Evolutionary conservation across 176 grass and related monocot species (phyloP).

Genomic region (Ampelocalamus luodianensis): DNA sequence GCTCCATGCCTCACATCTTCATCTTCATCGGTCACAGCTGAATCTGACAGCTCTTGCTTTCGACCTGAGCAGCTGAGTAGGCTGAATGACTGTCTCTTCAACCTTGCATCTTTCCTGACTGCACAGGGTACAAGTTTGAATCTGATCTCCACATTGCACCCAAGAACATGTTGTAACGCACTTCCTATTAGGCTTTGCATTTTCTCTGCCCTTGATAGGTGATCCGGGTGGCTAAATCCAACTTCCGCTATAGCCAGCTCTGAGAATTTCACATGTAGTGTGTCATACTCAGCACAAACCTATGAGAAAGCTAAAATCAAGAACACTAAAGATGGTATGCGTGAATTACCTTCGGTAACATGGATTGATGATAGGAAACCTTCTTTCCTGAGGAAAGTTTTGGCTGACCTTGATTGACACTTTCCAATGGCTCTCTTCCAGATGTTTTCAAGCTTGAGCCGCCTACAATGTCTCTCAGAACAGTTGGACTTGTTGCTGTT

Average conservation of each 20-base stretch:
- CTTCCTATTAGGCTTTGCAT: slow-evolving; percentile 73
- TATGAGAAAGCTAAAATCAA: slow-evolving; percentile 27
- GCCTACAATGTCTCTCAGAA: slow-evolving; percentile 76
- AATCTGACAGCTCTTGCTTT: slow-evolving; percentile 88
- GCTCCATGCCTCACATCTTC: slow-evolving; percentile 51
- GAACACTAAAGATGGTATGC: slow-evolving; percentile 17
- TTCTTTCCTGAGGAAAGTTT: slow-evolving; percentile 87
- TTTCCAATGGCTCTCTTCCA: slow-evolving; percentile 78
- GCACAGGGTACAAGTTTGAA: slow-evolving; percentile 66
- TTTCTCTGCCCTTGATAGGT: slow-evolving; percentile 85
- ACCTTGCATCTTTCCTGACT: slow-evolving; percentile 59
- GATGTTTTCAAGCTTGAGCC: slow-evolving; percentile 88
- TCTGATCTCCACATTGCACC: slow-evolving; percentile 85
- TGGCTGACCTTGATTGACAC: slow-evolving; percentile 83
- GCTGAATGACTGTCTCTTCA: slow-evolving; percentile 82
- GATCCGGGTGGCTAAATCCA: slow-evolving; percentile 82
- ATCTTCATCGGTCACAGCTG: slow-evolving; percentile 59
- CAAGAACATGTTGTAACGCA: slow-evolving; percentile 73
- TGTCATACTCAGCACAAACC: slow-evolving; percentile 39
- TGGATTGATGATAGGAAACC: slow-evolving; percentile 79
- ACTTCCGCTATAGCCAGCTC: slow-evolving; percentile 90
- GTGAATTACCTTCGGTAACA: slow-evolving; percentile 77
- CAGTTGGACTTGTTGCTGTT: slow-evolving; percentile 80
- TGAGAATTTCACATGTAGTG: slow-evolving; percentile 48
- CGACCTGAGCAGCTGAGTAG: slow-evolving; percentile 90